Evolutionary conservation across 306 rosid genomes (phyloP).

Genomic region (Sphenostylis stenocarpa): DNA sequence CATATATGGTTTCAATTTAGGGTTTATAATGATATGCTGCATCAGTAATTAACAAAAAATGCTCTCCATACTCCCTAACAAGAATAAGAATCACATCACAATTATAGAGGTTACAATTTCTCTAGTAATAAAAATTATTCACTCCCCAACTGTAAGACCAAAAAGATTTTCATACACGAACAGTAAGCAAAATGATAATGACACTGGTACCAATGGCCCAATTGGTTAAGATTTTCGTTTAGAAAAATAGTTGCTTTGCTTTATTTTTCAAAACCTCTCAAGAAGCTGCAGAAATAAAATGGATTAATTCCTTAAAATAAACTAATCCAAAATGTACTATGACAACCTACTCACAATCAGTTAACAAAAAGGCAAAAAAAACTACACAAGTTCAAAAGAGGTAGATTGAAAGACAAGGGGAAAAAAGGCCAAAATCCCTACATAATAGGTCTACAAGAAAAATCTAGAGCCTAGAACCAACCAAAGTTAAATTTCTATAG

Average conservation of each 20-base stretch:
- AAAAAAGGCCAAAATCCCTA: background rate
- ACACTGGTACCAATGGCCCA: background rate
- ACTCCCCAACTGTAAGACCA: background rate
- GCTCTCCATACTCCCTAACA: background rate
- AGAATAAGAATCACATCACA: background rate
- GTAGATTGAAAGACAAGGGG: background rate
- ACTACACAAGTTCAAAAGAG: background rate
- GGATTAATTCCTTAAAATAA: background rate
- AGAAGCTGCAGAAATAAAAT: background rate
- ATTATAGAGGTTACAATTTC: background rate
- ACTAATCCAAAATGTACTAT: background rate
- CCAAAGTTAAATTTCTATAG: background rate
- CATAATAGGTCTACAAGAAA: background rate
- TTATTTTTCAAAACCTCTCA: background rate
- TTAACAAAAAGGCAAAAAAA: background rate
- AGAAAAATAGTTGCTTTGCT: background rate
- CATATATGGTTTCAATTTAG: background rate
- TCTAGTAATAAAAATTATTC: background rate
- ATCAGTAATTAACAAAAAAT: conserved; percentile 2
- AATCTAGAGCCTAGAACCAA: background rate
- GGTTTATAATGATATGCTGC: background rate
- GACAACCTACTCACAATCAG: background rate
- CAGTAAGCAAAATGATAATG: background rate
- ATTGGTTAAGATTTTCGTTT: background rate
- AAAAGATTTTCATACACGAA: background rate